Evolutionary conservation across 179 eudicot species (phyloP).

Genomic region (Amaranthus tricolor): DNA sequence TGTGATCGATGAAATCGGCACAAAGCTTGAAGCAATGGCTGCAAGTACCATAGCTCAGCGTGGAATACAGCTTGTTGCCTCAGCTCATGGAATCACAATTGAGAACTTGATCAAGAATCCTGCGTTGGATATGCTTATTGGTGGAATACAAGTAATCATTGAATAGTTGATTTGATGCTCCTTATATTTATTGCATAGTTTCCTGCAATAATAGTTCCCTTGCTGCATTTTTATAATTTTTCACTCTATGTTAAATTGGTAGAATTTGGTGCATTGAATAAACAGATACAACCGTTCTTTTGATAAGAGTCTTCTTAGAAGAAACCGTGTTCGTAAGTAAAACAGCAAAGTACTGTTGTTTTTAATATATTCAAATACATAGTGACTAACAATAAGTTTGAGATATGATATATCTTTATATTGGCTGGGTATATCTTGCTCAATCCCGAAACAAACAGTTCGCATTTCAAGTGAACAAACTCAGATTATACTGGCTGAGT

Average conservation of each 20-base stretch:
- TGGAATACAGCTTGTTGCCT: constrained; percentile 96
- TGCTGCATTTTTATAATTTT: not conserved
- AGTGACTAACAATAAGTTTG: not conserved
- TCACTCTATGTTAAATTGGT: not conserved
- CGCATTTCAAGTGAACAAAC: not conserved
- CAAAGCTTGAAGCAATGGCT: constrained; percentile 97
- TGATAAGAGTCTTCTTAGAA: constrained; percentile 4
- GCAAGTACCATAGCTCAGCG: constrained; percentile 98
- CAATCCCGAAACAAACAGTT: not conserved
- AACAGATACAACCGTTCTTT: not conserved
- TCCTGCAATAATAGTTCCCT: not conserved
- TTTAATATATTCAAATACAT: not conserved
- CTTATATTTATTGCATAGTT: not conserved
- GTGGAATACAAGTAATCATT: constrained; percentile 77
- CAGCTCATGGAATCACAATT: constrained; percentile 97
- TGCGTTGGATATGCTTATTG: constrained; percentile 94
- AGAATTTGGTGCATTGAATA: constrained; percentile 2
- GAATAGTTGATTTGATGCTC: not conserved
- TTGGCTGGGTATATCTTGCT: not conserved
- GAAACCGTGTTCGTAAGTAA: not conserved
- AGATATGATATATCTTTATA: not conserved
- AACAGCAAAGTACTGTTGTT: not conserved
- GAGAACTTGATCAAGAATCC: constrained; percentile 91
- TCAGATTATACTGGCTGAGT: not conserved
- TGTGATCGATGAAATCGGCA: constrained; percentile 97